A percentile compares a stretch with the other conserved stretches of the same genome.
Conservation (phyloP, 2,329 filamentous ascomycete genomes). For the Aureobasidium musti region DNA sequence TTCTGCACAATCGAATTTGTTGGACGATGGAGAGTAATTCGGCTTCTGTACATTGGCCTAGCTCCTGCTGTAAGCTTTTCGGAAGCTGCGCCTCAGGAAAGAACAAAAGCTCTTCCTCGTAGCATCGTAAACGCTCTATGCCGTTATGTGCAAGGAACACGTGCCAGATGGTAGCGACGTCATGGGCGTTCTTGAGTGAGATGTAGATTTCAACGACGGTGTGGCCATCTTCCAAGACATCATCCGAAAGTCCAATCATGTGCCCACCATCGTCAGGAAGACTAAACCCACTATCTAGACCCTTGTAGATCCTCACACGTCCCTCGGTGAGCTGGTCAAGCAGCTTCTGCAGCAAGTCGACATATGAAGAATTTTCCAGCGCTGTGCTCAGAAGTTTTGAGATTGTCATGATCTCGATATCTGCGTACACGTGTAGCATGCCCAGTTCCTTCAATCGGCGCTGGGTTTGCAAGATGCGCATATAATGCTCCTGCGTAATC, state of each 20-base stretch:
- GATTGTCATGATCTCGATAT: constrained; percentile 29
- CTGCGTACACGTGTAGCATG: constrained; percentile 31
- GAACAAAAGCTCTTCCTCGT: constrained; percentile 31
- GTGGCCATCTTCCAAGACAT: constrained; percentile 8
- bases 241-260: constrained; percentile 30
- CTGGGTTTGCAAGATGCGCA: constrained; percentile 30
- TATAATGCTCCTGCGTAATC: constrained; percentile 29
- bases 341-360: constrained; percentile 28
- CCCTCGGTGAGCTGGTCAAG: constrained; percentile 25
- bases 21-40: constrained; percentile 30
- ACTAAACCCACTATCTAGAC: constrained; percentile 30
- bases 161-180: constrained; percentile 31
- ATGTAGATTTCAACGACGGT: constrained; percentile 30
- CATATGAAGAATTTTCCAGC: constrained; percentile 27
- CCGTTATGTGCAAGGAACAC: constrained; percentile 31
- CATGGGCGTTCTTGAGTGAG: constrained; percentile 30
- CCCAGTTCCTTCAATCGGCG: constrained; percentile 28
- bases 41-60: constrained; percentile 30
- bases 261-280: constrained; percentile 31
- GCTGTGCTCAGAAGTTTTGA: constrained; percentile 27
- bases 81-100: constrained; percentile 26
- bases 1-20: constrained; percentile 27
- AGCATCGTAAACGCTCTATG: constrained; percentile 28
- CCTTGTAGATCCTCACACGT: constrained; percentile 30
- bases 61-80: constrained; percentile 30